Conservation (phyloP, 129 eudicot species). For the Chrysanthemum makinoi region DNA sequence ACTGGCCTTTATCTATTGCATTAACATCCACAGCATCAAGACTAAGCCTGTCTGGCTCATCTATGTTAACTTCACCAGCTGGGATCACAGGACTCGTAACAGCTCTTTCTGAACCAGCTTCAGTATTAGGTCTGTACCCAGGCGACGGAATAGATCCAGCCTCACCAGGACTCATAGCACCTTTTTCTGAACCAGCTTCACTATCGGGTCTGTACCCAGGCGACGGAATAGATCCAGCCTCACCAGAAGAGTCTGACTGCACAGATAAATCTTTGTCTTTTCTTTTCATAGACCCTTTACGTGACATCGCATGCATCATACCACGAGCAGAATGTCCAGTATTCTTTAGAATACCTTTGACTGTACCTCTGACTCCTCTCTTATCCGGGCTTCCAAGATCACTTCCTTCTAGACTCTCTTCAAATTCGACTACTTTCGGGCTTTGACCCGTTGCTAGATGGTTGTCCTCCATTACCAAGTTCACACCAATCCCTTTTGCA, state of each 20-base stretch:
- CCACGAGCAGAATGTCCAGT: constrained; percentile 76
- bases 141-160: background rate
- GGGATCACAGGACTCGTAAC: constrained; percentile 18
- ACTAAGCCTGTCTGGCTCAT: constrained; percentile 1
- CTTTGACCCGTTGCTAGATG: constrained; percentile 33
- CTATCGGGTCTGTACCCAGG: constrained; percentile 28
- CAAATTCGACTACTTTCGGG: constrained; percentile 35
- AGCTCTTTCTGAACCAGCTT: constrained; percentile 19
- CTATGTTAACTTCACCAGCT: constrained; percentile 9
- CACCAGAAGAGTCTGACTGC: constrained; percentile 44
- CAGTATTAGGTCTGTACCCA: constrained; percentile 19
- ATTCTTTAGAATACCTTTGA: constrained; percentile 61
- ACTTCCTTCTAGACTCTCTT: constrained; percentile 42
- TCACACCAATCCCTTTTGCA: constrained; percentile 46
- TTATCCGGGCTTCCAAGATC: constrained; percentile 41
- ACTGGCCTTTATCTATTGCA: constrained; percentile 7
- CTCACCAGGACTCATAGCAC: constrained; percentile 1
- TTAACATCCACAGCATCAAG: background rate
- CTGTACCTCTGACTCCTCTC: constrained; percentile 43
- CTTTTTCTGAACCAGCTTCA: constrained; percentile 15
- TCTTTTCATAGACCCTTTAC: constrained; percentile 50
- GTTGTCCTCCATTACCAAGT: constrained; percentile 49
- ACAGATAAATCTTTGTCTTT: constrained; percentile 27
- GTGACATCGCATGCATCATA: constrained; percentile 47
- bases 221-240: constrained; percentile 36